Evolutionary conservation across 2,329 filamentous ascomycete genomes (phyloP).

Genomic region (Incumbomyces delicatus): DNA sequence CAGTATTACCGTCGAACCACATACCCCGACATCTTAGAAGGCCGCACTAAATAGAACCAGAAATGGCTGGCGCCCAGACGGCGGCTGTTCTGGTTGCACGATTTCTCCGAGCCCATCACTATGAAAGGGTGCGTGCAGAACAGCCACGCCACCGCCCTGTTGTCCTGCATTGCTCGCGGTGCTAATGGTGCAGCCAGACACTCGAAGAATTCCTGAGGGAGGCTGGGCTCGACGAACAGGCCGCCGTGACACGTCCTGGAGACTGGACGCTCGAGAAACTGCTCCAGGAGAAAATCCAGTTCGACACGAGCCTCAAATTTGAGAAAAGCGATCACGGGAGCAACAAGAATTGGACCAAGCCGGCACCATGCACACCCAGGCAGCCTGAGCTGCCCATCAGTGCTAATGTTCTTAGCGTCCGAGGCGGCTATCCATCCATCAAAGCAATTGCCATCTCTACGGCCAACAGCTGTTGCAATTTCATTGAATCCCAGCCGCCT

Average conservation of each 20-base stretch:
- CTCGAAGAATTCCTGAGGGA: conserved; percentile 49
- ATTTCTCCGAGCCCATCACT: conserved; percentile 34
- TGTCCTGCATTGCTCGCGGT: background rate
- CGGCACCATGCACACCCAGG: conserved; percentile 22
- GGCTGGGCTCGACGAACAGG: conserved; percentile 43
- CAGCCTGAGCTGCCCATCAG: conserved; percentile 13
- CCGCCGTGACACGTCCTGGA: conserved; percentile 30
- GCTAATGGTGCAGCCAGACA: conserved; percentile 32
- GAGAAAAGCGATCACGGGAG: conserved; percentile 44
- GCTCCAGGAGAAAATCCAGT: conserved; percentile 51
- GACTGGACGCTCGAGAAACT: conserved; percentile 49
- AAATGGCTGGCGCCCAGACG: conserved; percentile 6
- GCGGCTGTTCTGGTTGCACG: conserved; percentile 31
- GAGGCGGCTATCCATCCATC: conserved; percentile 5
- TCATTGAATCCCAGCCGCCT: background rate
- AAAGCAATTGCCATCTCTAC: conserved; percentile 11
- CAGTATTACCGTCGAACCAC: too few relatives aligned
- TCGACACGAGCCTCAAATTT: conserved; percentile 46
- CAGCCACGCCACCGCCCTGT: background rate
- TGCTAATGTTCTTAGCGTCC: conserved; percentile 21
- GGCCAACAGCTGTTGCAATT: conserved; percentile 10
- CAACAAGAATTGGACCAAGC: conserved; percentile 35
- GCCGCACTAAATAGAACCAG: background rate
- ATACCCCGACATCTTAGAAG: too few relatives aligned
- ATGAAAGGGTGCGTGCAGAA: conserved; percentile 23